Evolutionary conservation across 1,284 basidiomycete genomes (phyloP), one percentile per base, ranked within the genome.

Genomic region (Cutaneotrichosporon curvatum): DNA sequence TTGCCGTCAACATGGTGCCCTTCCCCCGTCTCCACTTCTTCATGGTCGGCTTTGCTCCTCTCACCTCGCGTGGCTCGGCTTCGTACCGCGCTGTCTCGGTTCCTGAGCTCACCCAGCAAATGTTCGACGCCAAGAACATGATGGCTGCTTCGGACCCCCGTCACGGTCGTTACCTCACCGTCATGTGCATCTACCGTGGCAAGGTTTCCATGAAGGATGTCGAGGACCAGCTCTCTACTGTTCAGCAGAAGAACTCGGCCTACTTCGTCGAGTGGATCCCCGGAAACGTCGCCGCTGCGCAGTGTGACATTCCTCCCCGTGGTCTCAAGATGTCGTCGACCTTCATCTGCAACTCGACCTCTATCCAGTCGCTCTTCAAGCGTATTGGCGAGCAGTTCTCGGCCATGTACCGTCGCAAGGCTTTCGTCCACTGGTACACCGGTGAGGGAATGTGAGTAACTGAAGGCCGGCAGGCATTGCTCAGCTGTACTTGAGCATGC

Each of bases 211-310:
- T 96, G 90, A 94, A 92, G 77, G 94, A 98, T 71, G 88, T 97
- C 52, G 92, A 98, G 76, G 94, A 97, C 56, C 86, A 94, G 71
- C 94, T 96, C 88, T 87, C 94, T 74, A 86, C 85, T 61, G 88
- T 96, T 37, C 91, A 96, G 78, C 87, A 80, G 79, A 96, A 95
- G 82, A 95, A 95, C 79, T 86, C 87, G 25, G 84, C 86, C 15
- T 94, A 92, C 80, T 96, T 97, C 67, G 92, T 96, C 63, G 91
- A 95, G 75, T 96, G 92, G 94, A 97, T 95, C 62, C 91, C 91
- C 60, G 92, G 92, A 82, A 96, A 96, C 72, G 87, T 95, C 54
- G 82, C 89, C 63, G 91, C 89, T 47, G 90, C 92, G 55, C 89
- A 94, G 75, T 79, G 76, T 77, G 90, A 95, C 75, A 91, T 95